Evolutionary conservation across 2,329 filamentous ascomycete genomes (phyloP), one percentile per base, ranked within the genome.

Genomic region (Aspergillus phoenicis): DNA sequence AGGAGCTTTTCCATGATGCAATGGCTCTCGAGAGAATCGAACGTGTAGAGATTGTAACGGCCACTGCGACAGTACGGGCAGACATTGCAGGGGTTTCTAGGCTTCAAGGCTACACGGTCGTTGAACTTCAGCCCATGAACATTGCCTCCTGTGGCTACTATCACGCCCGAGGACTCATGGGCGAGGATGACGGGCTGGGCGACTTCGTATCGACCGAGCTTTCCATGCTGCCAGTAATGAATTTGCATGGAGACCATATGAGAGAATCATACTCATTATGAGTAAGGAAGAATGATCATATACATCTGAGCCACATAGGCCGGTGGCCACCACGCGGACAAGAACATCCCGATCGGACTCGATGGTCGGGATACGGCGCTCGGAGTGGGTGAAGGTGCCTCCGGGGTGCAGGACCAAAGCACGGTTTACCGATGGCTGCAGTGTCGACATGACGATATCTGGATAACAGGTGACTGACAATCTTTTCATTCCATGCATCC

Each of bases 281-380:
- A 8, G 3, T n/a, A 8, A n/a, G 5, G 7, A 41, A 3, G 8
- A 8, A 20, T 7, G 61, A 68, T 84, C 64, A 90, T 89, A 4
- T 41, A 17, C 38, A 76, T 95, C 91, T 58, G 87, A 91, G 59
- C 91, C 91, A 81, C 91, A 94, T 78, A 95, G 93, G 66, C 91
- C 91, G 2, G 91, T 94, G 81, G 89, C 93, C 80, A 89, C 87
- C 66, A 93, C 82, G 72, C 87, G 86, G 61, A 94, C 87, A 70
- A 93, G 84, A 64, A 94, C 90, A 75, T 93, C 87, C 80, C 91
- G 83, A 24, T 66, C 62, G 24, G 70, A 66, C 8, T 69, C 51
- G 20, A 71, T 47, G 0, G 49, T 57, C 15, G 69, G 70, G 22
- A 45, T 54, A 17, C 38, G 52, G 28, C 68, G 65, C 7, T 41